Evolutionary conservation across 495 filamentous ascomycete genomes (phyloP).

Genomic region (Penicillium paxilli): DNA sequence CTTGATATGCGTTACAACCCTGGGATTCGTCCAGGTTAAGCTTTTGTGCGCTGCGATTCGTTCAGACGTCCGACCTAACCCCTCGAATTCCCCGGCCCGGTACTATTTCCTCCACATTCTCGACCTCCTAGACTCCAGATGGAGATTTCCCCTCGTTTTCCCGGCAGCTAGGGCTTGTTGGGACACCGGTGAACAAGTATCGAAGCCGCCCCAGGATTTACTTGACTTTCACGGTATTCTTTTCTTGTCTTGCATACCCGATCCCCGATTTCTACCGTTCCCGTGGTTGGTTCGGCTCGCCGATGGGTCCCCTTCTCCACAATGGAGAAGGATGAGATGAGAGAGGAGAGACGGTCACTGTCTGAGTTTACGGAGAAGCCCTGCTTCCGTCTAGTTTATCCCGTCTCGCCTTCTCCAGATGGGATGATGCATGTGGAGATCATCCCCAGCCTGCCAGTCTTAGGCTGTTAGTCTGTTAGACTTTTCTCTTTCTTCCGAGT

Average conservation of each 20-base stretch:
- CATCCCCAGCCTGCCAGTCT: conserved; percentile 7
- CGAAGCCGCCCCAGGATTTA: no score
- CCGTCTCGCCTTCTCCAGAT: conserved; percentile 8
- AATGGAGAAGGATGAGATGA: background rate
- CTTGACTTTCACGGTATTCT: no score
- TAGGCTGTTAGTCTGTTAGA: no score
- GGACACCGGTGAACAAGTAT: conserved; percentile 13
- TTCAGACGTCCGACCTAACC: conserved; percentile 7
- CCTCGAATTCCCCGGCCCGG: conserved; percentile 16
- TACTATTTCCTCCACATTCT: conserved; percentile 20
- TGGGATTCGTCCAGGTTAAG: conserved; percentile 8
- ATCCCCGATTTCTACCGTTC: background rate
- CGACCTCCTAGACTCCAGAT: conserved; percentile 1
- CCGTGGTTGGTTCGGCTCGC: conserved; percentile 8
- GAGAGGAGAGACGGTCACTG: no score
- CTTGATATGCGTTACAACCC: background rate
- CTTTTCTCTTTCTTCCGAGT: conserved; percentile 5
- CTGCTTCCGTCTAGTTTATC: background rate
- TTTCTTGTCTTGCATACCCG: conserved; percentile 1
- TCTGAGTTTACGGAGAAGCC: background rate
- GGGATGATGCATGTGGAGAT: conserved; percentile 8
- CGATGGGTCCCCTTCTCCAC: conserved; percentile 5
- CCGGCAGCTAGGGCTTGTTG: conserved; percentile 7
- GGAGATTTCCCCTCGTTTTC: conserved; percentile 8
- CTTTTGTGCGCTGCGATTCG: conserved; percentile 15